Base-by-base conservation (phyloP, 2,329 filamentous ascomycete genomes). In the Massarina eburnea region DNA sequence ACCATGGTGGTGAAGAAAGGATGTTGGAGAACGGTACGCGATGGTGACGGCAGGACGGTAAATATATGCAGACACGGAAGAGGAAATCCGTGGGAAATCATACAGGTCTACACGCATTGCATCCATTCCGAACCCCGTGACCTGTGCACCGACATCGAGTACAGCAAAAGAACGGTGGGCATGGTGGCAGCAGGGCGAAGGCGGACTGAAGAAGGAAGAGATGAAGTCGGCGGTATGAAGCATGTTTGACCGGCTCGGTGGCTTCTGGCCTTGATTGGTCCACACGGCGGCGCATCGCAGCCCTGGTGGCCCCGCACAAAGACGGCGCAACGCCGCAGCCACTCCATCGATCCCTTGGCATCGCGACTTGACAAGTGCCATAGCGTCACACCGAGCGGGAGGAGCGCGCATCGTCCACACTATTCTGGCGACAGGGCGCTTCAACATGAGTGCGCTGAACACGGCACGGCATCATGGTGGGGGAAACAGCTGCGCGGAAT, bases 241-340 rank as follows among this genome's bases (percentile, higher is more conserved):
- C 22, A 36, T 39, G 45, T 47, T 47, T 47, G 22, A 22, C 8
- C 27, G 35, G 22, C 19, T 26, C 18, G 9, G 3, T 19, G 14
- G 30, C 54, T 54, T 39, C 27, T 30, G 20, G 39, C 36, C 26
- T 48, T 62, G 60, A 66, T 66, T 67, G 65, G 65, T 20, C 47
- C 51, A 46, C 43, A 55, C 30, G 24, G 44, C 35, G 8, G 42
- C n/a, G 34, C 37, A 22, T 10, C 29, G 29, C 8, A 3, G 18
- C 26, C 26, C 26, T 18, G 17, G 8, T 12, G 21, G 15, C 32
- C 39, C 39, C 33, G 44, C 50, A 53, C 48, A 51, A 39, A 41
- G 45, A 34, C 37, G 54, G 63, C 62, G 64, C 64, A 60, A 59
- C 61, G 62, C 59, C 61, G 57, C 54, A 58, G 58, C 60, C 59